Evolutionary conservation across 2,329 filamentous ascomycete species (phyloP).

Genomic region (Xylaria sp.): DNA sequence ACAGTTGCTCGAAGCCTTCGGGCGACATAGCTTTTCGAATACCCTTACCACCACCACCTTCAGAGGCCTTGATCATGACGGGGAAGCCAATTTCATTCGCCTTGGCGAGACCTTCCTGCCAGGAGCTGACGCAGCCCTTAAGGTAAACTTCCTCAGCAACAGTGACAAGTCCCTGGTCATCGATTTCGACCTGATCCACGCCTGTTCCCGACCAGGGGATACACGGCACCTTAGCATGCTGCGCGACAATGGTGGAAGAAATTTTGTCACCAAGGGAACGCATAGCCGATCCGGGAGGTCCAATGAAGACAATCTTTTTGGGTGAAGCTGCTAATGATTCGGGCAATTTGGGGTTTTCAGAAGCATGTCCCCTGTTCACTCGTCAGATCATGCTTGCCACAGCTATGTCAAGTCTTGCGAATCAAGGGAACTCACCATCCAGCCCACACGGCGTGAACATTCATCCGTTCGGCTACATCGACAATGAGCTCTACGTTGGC

Average conservation of each 20-base stretch:
- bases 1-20: conserved; percentile 77
- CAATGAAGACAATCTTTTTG: conserved; percentile 99
- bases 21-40: conserved; percentile 90
- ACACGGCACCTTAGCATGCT: conserved; percentile 92
- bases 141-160: conserved; percentile 80
- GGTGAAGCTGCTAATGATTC: conserved; percentile 93
- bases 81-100: conserved; percentile 93
- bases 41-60: conserved; percentile 98
- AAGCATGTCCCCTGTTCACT: conserved; percentile 77
- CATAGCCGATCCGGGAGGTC: conserved; percentile 96
- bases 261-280: conserved; percentile 99
- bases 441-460: conserved; percentile 97
- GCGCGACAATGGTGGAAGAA: conserved; percentile 96
- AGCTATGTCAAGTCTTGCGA: neutral
- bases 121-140: conserved; percentile 84
- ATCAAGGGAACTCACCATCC: conserved; percentile 66
- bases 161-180: conserved; percentile 82
- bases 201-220: conserved; percentile 99
- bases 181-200: conserved; percentile 73
- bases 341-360: conserved; percentile 95
- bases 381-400: conserved; percentile 10
- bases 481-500: conserved; percentile 99
- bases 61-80: conserved; percentile 99
- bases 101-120: conserved; percentile 81
- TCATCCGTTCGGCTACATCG: conserved; percentile 96